Conservation (phyloP, 371 early-diverging fungal genomes). For the Amoeboaphelidium protococcarum region DNA sequence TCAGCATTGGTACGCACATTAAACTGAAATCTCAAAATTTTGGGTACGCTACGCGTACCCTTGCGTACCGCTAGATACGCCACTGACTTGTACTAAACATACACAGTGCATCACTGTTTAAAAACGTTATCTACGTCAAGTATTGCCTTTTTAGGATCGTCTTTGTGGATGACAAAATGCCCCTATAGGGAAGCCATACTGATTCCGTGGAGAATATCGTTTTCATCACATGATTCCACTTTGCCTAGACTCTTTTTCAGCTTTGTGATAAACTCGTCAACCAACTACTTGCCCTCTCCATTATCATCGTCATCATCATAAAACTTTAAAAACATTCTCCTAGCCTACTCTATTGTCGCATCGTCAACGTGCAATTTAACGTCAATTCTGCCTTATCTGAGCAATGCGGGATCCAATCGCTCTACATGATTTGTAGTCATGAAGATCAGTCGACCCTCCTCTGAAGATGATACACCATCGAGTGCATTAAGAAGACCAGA, state of each 20-base stretch:
- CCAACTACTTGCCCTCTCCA: conserved; percentile 11
- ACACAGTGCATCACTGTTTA: too few species aligned
- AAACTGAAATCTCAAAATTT: too few species aligned
- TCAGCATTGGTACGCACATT: too few species aligned
- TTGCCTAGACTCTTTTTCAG: conserved; percentile 13
- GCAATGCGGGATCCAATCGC: conserved; percentile 80
- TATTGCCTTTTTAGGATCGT: too few species aligned
- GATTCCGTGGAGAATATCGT: conserved; percentile 6
- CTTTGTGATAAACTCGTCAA: conserved; percentile 34
- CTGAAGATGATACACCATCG: conserved; percentile 95
- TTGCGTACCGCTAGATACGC: too few species aligned
- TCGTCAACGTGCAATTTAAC: conserved; percentile 66
- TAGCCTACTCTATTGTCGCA: conserved; percentile 44
- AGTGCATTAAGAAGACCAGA: conserved; percentile 94
- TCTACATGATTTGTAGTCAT: conserved; percentile 99
- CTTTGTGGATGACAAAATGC: conserved; percentile 70
- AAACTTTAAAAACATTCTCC: conserved; percentile 61
- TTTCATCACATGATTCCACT: conserved; percentile 1
- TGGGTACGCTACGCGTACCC: too few species aligned
- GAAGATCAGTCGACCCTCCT: conserved; percentile 87
- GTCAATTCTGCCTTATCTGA: conserved; percentile 96
- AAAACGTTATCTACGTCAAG: too few species aligned
- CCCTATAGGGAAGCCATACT: conserved; percentile 81
- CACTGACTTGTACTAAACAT: too few species aligned
- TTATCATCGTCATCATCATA: conserved; percentile 26